Evolutionary conservation across 2,329 filamentous ascomycete genomes (phyloP), one percentile per base, ranked within the genome.

Genomic region (Colletotrichum falcatum): DNA sequence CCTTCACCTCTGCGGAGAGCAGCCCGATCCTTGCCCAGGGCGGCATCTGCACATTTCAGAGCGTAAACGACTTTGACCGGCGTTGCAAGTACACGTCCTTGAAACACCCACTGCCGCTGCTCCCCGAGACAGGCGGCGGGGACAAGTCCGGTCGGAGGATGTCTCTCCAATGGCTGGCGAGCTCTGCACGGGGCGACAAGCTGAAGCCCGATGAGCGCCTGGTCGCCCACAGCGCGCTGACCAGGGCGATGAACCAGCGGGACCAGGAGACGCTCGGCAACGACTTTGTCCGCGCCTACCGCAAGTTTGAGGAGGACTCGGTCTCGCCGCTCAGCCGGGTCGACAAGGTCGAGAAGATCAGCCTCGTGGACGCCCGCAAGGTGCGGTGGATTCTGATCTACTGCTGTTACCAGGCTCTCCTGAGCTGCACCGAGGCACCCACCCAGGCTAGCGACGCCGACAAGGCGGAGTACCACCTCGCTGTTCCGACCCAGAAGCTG

Each of bases 311-410:
- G 76, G 87, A 89, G 62, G 85, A 89, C 8, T 84, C 83, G 9
- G 78, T 87, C 26, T 79, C 84, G 58, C 79, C 81, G 0, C 83
- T 86, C 2, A 81, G 83, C 26, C 89, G 87, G 71, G 81, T 82
- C 0, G 88, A 91, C 68, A 89, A 88, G 66, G 70, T 78, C 7
- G 87, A 89, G 44, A 90, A 88, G 75, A 77, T 91, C 1, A 86
- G 87, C 0, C 81, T 89, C 14, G 83, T 86, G 11, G 93, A 95
- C 73, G 92, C 89, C 1, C 89, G 93, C 49, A 95, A 94, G 78
- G 87, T 94, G 20, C 86, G 93, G 48, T 96, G 93, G 93, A 88
- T 95, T 37, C 77, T 95, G 44, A 86, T 95, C 8, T 95, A 95
- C 75, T 87, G 89, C 23, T 86, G 89, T 4, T 86, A 94, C 66